Percentiles rank a stretch among this genome's conserved stretches.
Conservation (phyloP, 208 protist species). For the Trypanosoma caninum region DNA sequence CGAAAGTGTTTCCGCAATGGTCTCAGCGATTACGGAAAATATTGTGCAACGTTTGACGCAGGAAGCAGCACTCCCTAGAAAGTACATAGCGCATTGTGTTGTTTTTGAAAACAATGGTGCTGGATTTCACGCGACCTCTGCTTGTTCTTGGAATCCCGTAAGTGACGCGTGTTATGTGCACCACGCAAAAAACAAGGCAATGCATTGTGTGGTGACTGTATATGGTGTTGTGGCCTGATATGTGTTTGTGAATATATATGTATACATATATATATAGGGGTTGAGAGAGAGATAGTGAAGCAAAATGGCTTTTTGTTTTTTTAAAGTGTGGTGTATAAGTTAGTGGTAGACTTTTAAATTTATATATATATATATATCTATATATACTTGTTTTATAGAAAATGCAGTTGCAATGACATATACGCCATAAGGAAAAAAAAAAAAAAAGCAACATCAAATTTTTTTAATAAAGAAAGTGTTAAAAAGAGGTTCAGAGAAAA, state of each 20-base stretch:
- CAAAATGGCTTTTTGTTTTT: not conserved
- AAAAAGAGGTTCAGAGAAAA: constrained; percentile 3
- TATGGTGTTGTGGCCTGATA: constrained; percentile 59
- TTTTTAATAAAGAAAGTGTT: not conserved
- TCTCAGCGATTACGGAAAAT: constrained; percentile 64
- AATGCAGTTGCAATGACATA: no score
- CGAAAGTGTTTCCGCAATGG: constrained; percentile 52
- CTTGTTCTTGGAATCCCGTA: constrained; percentile 86
- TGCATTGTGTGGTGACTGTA: constrained; percentile 83
- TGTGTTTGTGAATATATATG: not conserved
- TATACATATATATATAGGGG: not conserved
- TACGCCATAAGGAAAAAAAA: no score
- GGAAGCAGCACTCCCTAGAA: constrained; percentile 84
- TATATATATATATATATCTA: not conserved
- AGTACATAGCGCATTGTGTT: constrained; percentile 84
- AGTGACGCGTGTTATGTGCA: constrained; percentile 87
- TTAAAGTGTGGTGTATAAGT: not conserved
- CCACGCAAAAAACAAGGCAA: constrained; percentile 74
- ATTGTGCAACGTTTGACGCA: constrained; percentile 76
- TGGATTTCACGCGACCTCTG: constrained; percentile 76
- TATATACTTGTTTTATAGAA: constrained; percentile 9
- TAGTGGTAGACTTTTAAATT: not conserved
- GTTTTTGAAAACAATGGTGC: constrained; percentile 90
- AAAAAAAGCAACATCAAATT: no score
- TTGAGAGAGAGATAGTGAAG: no score